A percentile compares a stretch with the other conserved stretches of the same genome.
Conservation (phyloP, 306 rosid genomes). For the Canavalia ensiformis region DNA sequence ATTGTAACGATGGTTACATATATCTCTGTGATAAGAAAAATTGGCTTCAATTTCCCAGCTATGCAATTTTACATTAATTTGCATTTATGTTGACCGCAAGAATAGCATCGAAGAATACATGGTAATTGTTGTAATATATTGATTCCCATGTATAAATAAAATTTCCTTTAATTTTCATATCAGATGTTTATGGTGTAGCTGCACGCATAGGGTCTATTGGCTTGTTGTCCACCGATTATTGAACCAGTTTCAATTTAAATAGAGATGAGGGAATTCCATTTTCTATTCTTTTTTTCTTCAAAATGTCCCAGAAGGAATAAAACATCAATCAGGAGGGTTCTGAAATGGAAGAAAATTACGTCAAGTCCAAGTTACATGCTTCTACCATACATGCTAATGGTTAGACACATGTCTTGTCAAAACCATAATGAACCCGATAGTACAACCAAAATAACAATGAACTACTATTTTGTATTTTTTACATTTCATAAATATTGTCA, state of each 20-base stretch:
- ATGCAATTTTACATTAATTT: background rate
- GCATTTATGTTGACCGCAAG: constrained; percentile 1
- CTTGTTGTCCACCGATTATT: background rate
- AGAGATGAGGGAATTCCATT: background rate
- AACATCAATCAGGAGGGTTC: no score
- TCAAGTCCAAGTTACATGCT: no score
- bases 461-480: no score
- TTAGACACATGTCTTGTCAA: no score
- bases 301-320: background rate
- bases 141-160: constrained; percentile 19
- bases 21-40: constrained; percentile 36
- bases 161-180: constrained; percentile 12
- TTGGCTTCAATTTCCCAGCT: constrained; percentile 27
- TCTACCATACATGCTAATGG: no score
- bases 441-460: no score
- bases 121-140: constrained; percentile 23
- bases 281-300: background rate
- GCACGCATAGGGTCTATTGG: background rate
- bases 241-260: background rate
- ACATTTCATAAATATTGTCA: no score
- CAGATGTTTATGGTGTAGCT: constrained; percentile 9
- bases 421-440: no score
- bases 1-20: constrained; percentile 35
- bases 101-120: constrained; percentile 8
- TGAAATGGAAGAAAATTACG: no score